Percentiles rank a stretch among this genome's conserved stretches.
Conservation (phyloP, 148 eudicot genomes). For the Rhododendron griersonianum region DNA sequence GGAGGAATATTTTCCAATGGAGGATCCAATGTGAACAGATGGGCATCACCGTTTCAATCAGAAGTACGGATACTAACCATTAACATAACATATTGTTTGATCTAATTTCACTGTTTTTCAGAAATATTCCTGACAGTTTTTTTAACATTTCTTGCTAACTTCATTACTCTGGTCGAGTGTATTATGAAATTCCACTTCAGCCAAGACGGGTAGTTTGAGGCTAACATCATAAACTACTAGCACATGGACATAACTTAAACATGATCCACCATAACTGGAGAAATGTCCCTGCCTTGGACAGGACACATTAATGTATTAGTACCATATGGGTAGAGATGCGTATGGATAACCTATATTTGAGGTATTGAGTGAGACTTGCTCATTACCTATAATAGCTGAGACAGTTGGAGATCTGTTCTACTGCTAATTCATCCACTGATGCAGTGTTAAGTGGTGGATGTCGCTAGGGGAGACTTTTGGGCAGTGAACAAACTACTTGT, state of each 20-base stretch:
- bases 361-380: neutral
- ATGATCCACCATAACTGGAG: conserved; percentile 13
- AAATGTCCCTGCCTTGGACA: conserved; percentile 3
- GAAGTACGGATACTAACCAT: conserved; percentile 99
- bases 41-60: conserved; percentile 93
- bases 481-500: neutral
- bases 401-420: neutral
- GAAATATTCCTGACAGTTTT: conserved; percentile 45
- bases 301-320: neutral
- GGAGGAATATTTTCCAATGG: conserved; percentile 94
- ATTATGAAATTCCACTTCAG: conserved; percentile 29
- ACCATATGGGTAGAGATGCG: neutral
- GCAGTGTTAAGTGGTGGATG: neutral
- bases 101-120: conserved; percentile 65
- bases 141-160: conserved; percentile 52
- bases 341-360: neutral
- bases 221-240: conserved; percentile 52
- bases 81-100: conserved; percentile 76
- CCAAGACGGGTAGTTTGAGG: conserved; percentile 66
- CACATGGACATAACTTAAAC: conserved; percentile 23
- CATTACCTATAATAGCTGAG: neutral
- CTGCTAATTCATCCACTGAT: conserved; percentile 5
- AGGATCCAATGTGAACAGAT: conserved; percentile 94
- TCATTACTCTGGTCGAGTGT: conserved; percentile 28
- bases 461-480: neutral